Evolutionary conservation across 495 filamentous ascomycete species (phyloP), one percentile per base, ranked within the genome.

Genomic region (Penicillium lividum): DNA sequence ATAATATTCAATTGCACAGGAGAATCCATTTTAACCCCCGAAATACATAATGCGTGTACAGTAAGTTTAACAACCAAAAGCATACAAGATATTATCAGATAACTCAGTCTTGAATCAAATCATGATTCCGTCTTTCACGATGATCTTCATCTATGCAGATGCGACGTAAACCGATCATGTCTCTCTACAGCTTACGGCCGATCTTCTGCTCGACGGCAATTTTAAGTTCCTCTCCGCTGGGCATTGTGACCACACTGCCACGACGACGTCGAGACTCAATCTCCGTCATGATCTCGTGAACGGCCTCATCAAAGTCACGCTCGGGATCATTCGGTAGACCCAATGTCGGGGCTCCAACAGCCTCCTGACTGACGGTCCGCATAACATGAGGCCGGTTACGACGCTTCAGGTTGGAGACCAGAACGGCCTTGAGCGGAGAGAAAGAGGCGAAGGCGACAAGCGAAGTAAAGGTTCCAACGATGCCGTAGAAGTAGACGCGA

Each of bases 401-500:
- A 53, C 80, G 72, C 57, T 90, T 88, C 22, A 93, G 73, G 48
- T 73, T 73, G 56, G 78, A 77, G 33, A 76, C 67, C 0, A 97
- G 76, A 56, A 77, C 80, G 9, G 66, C 68, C 64, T 89, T 93
- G 2, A 82, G 89, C 0, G 93, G 91, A 2, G 89, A 91, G 34
- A 84, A 91, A 2, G 89, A 91, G 33, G 84, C 81, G 66, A 98
- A 96, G 77, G 95, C 89, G 5, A 73, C 85, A 54, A 92, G 80
- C 29, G 85, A 82, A 3, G 72, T 66, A 33, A 75, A 70, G n/a
- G 85, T 88, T 47, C 84, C 84, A 49, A 93, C 59, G 61, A 92
- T 75, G 38, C 84, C 84, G 75, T 96, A 98, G 78, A 90, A 97
- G 73, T 96, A 93, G n/a, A 95, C 87, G 31, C 89, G 84, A 0